Conservation (phyloP, 345 rosid genomes). For the Sisymbrium irio region DNA sequence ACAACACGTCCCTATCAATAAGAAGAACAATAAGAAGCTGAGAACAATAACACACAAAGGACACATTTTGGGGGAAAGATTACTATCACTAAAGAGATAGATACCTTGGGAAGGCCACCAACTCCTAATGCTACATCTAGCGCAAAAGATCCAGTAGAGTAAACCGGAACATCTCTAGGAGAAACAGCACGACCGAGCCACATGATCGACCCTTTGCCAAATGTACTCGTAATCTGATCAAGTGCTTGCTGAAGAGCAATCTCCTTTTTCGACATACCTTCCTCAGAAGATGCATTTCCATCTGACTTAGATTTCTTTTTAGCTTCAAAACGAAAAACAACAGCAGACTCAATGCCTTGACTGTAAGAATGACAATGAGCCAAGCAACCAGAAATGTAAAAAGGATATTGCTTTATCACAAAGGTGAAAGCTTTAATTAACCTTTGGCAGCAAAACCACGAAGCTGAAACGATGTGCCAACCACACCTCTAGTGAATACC, state of each 20-base stretch:
- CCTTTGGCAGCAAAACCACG: constrained; percentile 69
- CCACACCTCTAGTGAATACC: constrained; percentile 43
- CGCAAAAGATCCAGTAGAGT: constrained; percentile 88
- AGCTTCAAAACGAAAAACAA: constrained; percentile 44
- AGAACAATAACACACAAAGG: neutral
- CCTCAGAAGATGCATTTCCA: constrained; percentile 67
- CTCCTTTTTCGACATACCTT: constrained; percentile 77
- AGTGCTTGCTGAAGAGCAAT: constrained; percentile 82
- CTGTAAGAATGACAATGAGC: neutral
- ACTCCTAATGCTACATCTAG: constrained; percentile 82
- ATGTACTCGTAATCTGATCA: constrained; percentile 77
- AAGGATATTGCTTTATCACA: neutral
- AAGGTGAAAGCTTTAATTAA: constrained; percentile 26
- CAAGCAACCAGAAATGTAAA: neutral
- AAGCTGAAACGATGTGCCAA: constrained; percentile 51
- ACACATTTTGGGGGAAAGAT: neutral
- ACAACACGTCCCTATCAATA: constrained; percentile 83
- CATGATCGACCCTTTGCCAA: constrained; percentile 92
- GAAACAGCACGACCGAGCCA: constrained; percentile 78
- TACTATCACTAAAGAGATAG: neutral
- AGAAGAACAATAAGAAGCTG: neutral
- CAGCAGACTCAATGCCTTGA: neutral
- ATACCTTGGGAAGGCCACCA: constrained; percentile 98
- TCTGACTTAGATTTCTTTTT: constrained; percentile 69
- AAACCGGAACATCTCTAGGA: constrained; percentile 69